Evolutionary conservation across 208 protist genomes (phyloP).

Genomic region (Trypanosomatidae sp.): DNA sequence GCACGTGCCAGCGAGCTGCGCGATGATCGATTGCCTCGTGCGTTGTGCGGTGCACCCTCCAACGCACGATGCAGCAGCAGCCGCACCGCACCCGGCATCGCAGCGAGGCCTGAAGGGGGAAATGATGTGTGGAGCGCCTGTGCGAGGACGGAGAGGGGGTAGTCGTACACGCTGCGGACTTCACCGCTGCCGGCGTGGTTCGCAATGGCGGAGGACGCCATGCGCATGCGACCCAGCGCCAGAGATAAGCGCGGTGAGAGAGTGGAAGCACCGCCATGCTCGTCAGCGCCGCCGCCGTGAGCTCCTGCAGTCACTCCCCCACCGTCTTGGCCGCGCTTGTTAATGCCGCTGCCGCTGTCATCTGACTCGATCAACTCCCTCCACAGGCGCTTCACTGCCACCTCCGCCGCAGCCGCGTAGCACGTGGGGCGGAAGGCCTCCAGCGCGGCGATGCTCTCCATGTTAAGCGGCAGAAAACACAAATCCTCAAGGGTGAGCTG

Average conservation of each 20-base stretch:
- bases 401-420: constrained; percentile 50
- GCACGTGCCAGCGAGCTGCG: no score
- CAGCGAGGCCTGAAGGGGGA: not conserved
- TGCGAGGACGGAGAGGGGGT: constrained; percentile 7
- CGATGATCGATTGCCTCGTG: no score
- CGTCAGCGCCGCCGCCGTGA: no score
- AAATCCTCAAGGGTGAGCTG: constrained; percentile 59
- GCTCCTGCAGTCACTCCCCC: no score
- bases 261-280: no score
- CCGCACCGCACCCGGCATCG: constrained; percentile 15
- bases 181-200: no score
- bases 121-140: not conserved
- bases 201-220: no score
- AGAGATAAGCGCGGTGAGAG: no score
- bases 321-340: no score
- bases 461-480: constrained; percentile 59
- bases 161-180: constrained; percentile 13
- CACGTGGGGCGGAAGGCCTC: constrained; percentile 46
- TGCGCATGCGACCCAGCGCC: no score
- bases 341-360: no score
- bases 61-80: constrained; percentile 27
- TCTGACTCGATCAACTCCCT: constrained; percentile 19
- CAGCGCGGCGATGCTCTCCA: constrained; percentile 47
- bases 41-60: constrained; percentile 8
- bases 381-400: constrained; percentile 36